Evolutionary conservation across 768 basidiomycete species (phyloP).

Genomic region (Nevesoporus exiguus): DNA sequence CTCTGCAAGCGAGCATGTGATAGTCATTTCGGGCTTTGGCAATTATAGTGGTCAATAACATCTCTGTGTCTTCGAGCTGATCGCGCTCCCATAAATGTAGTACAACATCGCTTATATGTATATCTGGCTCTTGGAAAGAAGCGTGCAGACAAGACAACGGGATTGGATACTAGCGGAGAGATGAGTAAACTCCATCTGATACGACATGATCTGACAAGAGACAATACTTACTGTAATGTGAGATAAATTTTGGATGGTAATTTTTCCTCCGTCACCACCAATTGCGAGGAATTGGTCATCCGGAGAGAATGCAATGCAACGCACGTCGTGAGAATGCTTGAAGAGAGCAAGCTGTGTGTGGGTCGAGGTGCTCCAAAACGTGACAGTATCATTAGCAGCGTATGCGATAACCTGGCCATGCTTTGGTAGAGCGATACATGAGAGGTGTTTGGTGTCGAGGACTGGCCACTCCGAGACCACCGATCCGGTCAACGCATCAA

Average conservation of each 20-base stretch:
- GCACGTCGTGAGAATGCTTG: neutral
- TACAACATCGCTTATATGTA: neutral
- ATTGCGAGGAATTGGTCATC: neutral
- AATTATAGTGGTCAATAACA: neutral
- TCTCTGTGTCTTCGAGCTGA: neutral
- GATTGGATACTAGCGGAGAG: neutral
- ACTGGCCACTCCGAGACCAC: neutral
- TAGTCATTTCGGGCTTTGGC: neutral
- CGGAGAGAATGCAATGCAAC: neutral
- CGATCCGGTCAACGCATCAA: neutral
- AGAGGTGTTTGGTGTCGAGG: neutral
- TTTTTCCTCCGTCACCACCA: neutral
- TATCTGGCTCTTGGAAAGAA: neutral
- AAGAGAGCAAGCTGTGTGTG: neutral
- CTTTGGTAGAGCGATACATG: neutral
- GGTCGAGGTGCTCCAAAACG: neutral
- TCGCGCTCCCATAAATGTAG: neutral
- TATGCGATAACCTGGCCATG: neutral
- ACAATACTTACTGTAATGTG: neutral
- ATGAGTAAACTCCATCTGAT: no score
- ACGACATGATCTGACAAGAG: neutral
- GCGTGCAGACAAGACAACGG: neutral
- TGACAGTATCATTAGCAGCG: neutral
- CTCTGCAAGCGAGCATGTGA: neutral
- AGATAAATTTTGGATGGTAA: neutral